Evolutionary conservation across 1,284 basidiomycete species (phyloP).

Genomic region (Psilocybe mexicana): DNA sequence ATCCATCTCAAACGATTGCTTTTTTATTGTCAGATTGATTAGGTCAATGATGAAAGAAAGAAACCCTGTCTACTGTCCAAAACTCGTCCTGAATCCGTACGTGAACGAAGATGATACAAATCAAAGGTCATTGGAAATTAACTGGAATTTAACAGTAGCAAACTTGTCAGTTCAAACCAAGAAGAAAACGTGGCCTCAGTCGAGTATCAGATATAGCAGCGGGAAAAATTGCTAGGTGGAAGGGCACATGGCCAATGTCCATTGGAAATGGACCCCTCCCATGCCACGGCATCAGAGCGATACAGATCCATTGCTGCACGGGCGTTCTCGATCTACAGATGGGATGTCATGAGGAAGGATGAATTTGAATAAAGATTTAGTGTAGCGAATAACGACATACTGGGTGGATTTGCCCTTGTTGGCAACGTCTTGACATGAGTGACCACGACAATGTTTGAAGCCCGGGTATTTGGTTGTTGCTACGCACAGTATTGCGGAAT

Average conservation of each 20-base stretch:
- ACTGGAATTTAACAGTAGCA: background rate
- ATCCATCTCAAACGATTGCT: constrained; percentile 6
- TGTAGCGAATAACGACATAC: constrained; percentile 43
- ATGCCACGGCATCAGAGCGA: constrained; percentile 62
- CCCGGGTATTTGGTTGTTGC: constrained; percentile 65
- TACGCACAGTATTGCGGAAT: constrained; percentile 68
- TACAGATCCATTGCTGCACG: constrained; percentile 76
- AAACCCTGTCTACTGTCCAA: background rate
- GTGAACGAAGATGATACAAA: background rate
- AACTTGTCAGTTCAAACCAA: constrained; percentile 11
- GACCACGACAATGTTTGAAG: constrained; percentile 78
- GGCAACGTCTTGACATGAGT: constrained; percentile 73
- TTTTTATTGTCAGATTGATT: constrained; percentile 1
- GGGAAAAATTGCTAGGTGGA: constrained; percentile 75
- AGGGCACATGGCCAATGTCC: constrained; percentile 75
- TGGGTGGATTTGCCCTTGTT: constrained; percentile 67
- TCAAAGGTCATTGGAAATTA: background rate
- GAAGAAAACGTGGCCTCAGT: constrained; percentile 1
- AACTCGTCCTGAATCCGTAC: background rate
- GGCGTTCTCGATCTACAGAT: constrained; percentile 68
- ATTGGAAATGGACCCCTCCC: constrained; percentile 62
- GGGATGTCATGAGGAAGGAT: constrained; percentile 12
- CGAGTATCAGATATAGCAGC: constrained; percentile 60
- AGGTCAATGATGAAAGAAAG: background rate
- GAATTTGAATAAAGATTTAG: background rate